Conservation (phyloP, 352 stramenopile genomes). For the Nothophytophthora sp. region DNA sequence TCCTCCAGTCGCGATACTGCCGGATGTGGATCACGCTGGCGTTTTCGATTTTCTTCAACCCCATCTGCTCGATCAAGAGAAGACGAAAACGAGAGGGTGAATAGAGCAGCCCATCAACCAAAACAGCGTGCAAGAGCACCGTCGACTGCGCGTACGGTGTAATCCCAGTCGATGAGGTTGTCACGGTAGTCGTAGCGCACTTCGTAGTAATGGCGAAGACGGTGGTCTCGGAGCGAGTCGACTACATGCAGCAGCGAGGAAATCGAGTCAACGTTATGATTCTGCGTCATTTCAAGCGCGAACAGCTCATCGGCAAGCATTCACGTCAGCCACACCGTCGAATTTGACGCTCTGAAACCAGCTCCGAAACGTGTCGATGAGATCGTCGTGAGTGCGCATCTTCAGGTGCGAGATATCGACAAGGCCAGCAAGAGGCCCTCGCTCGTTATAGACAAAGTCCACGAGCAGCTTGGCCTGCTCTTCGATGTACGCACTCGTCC, state of each 20-base stretch:
- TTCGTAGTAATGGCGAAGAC: constrained; percentile 91
- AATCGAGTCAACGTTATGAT: neutral
- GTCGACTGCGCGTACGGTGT: constrained; percentile 56
- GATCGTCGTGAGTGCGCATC: constrained; percentile 87
- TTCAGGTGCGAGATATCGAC: constrained; percentile 89
- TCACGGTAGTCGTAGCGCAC: constrained; percentile 92
- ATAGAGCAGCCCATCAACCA: neutral
- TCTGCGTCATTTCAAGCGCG: neutral
- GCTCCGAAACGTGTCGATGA: constrained; percentile 86
- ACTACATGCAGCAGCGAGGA: constrained; percentile 32
- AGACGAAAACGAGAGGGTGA: neutral
- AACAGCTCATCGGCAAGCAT: neutral
- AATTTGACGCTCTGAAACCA: constrained; percentile 78
- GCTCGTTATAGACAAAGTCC: constrained; percentile 75
- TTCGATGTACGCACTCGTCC: constrained; percentile 86
- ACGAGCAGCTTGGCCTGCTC: constrained; percentile 68
- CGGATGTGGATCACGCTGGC: constrained; percentile 93
- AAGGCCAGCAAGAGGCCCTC: constrained; percentile 52
- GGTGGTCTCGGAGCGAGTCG: constrained; percentile 78
- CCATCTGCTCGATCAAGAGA: constrained; percentile 47
- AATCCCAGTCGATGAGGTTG: constrained; percentile 96
- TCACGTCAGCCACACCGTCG: constrained; percentile 41
- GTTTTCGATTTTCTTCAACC: constrained; percentile 80
- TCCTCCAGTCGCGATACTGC: constrained; percentile 92
- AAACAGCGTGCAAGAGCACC: neutral